Conservation (phyloP, 2,329 filamentous ascomycete genomes). For the Rhinocladiella similis region DNA sequence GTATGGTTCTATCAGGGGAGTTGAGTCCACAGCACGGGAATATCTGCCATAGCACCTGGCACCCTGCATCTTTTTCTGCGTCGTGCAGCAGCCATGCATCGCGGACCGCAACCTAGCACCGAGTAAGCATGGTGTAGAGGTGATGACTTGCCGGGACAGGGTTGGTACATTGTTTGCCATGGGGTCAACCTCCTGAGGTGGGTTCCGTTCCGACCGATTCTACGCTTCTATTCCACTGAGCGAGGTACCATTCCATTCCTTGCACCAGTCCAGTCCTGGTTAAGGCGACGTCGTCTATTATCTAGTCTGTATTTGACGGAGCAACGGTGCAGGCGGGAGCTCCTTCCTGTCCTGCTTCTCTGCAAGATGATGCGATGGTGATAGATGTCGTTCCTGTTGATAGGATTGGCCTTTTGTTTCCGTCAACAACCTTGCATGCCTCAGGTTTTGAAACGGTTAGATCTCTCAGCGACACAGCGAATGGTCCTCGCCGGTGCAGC, state of each 20-base stretch:
- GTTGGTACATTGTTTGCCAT: not conserved
- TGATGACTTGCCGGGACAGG: not conserved
- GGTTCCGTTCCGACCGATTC: too few relatives aligned
- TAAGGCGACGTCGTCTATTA: not conserved
- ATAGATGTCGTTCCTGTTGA: too few relatives aligned
- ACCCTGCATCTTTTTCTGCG: too few relatives aligned
- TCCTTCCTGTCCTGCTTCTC: not conserved
- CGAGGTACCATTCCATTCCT: too few relatives aligned
- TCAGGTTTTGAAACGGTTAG: too few relatives aligned
- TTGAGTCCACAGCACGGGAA: not conserved
- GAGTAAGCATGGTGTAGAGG: not conserved
- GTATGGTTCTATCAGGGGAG: too few relatives aligned
- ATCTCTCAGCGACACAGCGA: too few relatives aligned
- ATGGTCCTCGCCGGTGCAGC: too few relatives aligned
- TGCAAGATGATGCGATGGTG: too few relatives aligned
- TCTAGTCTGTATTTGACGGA: not conserved
- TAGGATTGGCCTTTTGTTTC: too few relatives aligned
- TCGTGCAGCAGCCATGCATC: not conserved
- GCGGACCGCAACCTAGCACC: not conserved
- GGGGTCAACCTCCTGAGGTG: not conserved
- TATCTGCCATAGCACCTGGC: not conserved
- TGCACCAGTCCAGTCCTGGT: not conserved
- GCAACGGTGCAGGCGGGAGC: not conserved
- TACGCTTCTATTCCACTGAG: too few relatives aligned
- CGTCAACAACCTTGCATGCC: too few relatives aligned